These are phyloP conservation scores for Sarocladiaceae sp. DNA, from an alignment of 2,329 filamentous ascomycete genomes.

Conservation along the genomic window DNA sequence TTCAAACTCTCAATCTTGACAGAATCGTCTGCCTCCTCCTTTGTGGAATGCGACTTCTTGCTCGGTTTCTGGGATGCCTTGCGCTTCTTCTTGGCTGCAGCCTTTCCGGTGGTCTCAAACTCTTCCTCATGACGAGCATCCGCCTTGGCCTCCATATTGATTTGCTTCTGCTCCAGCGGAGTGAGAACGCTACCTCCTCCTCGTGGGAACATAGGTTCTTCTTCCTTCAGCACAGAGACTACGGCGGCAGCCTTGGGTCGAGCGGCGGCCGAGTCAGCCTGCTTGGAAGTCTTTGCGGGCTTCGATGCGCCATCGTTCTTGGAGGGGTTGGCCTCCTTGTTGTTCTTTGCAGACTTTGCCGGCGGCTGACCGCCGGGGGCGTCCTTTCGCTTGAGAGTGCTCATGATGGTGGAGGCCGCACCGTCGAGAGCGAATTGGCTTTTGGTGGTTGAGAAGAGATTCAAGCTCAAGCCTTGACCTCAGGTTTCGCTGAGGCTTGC, in stretches of 20 bases:
- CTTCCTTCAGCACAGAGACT: slow-evolving; percentile 55
- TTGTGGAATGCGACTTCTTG: slow-evolving; percentile 45
- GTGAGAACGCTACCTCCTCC: slow-evolving; percentile 88
- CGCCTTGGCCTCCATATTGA: slow-evolving; percentile 84
- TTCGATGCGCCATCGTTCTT: slow-evolving; percentile 33
- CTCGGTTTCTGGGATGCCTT: slow-evolving; percentile 47
- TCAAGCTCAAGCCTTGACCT: no score
- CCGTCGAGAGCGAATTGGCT: slow-evolving; percentile 11
- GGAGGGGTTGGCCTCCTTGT: slow-evolving; percentile 39
- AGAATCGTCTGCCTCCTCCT: slow-evolving; percentile 38
- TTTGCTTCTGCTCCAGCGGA: slow-evolving; percentile 92
- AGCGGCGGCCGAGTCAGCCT: slow-evolving; percentile 15
- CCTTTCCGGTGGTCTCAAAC: slow-evolving; percentile 43
- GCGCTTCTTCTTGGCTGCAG: slow-evolving; percentile 47
- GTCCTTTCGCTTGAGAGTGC: slow-evolving; percentile 52
- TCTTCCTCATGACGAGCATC: slow-evolving; percentile 88
- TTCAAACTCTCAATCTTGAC: slow-evolving; percentile 81
- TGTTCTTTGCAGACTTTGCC: slow-evolving; percentile 41
- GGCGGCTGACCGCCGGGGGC: slow-evolving; percentile 45
- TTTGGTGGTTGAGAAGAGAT: not conserved
- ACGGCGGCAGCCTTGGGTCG: slow-evolving; percentile 25
- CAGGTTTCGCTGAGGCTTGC: no score
- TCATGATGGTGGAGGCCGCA: slow-evolving; percentile 37
- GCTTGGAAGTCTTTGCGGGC: slow-evolving; percentile 19
- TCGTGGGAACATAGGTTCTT: slow-evolving; percentile 86